phyloP scores from a whole-genome alignment of 768 basidiomycete genomes.

The Holtermanniella nyarrowii region DNA sequence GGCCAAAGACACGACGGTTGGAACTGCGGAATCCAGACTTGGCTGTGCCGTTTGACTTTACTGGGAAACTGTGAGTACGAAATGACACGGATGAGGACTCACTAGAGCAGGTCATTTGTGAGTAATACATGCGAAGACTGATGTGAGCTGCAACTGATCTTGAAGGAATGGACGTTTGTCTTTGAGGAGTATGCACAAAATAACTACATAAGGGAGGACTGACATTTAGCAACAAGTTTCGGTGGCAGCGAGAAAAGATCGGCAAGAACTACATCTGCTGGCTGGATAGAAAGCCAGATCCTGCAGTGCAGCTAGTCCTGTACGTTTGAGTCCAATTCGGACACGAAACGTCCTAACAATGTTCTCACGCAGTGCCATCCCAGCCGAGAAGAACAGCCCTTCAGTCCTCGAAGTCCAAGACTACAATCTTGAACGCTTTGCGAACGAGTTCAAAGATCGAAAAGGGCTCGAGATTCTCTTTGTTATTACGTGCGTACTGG shows the following conservation, averaged over 20 bases:
- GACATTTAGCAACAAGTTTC: conserved; percentile 26
- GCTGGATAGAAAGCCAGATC: conserved; percentile 37
- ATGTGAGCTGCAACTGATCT: not conserved
- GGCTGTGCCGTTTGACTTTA: conserved; percentile 28
- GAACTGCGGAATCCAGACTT: conserved; percentile 39
- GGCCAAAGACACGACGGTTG: conserved; percentile 27
- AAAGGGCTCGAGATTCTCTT: conserved; percentile 30
- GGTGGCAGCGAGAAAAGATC: conserved; percentile 25
- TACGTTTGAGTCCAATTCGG: conserved; percentile 7
- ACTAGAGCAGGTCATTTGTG: conserved; percentile 10
- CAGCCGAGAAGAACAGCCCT: conserved; percentile 24
- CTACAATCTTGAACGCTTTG: conserved; percentile 38
- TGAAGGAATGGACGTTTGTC: conserved; percentile 37
- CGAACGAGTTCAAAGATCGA: conserved; percentile 33
- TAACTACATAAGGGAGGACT: not conserved
- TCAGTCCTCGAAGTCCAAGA: conserved; percentile 35
- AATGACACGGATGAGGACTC: not conserved
- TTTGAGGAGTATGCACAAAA: conserved; percentile 21
- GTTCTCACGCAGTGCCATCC: conserved; percentile 19
- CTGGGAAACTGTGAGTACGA: conserved; percentile 30
- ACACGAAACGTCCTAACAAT: not conserved
- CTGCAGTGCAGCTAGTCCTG: conserved; percentile 37
- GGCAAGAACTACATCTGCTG: conserved; percentile 36
- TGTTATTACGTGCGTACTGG: conserved; percentile 15
- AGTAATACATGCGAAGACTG: not conserved